phyloP scores from a whole-genome alignment of 225 moss, liverwort and hornwort genomes.

The Polytrichum formosum region DNA sequence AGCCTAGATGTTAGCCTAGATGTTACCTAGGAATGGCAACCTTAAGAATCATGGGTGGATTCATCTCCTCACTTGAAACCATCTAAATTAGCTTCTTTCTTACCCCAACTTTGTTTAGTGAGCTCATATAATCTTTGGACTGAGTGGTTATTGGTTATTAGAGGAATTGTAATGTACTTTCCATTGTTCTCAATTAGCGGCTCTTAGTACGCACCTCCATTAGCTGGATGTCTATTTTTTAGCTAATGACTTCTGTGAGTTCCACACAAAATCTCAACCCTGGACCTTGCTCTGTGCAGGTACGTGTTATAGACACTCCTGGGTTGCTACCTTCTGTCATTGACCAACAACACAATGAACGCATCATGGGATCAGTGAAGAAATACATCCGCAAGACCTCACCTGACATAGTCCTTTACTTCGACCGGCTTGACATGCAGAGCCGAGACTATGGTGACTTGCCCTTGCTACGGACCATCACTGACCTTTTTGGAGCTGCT shows the following conservation, averaged over 20 bases:
- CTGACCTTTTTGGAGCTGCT: conserved; percentile 60
- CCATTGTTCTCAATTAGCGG: too few relatives aligned
- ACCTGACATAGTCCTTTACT: conserved; percentile 64
- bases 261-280: too few relatives aligned
- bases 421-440: conserved; percentile 70
- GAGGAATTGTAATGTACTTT: neutral
- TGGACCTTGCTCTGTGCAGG: conserved; percentile 9
- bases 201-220: too few relatives aligned
- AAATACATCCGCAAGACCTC: conserved; percentile 47
- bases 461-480: conserved; percentile 57
- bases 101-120: neutral
- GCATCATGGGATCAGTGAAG: conserved; percentile 50
- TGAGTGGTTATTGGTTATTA: neutral
- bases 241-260: too few relatives aligned
- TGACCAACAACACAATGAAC: conserved; percentile 57
- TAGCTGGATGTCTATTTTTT: too few relatives aligned
- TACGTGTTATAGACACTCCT: conserved; percentile 65
- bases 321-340: conserved; percentile 51
- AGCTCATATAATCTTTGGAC: neutral
- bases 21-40: too few relatives aligned
- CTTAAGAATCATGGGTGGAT: too few relatives aligned
- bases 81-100: neutral
- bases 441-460: conserved; percentile 59
- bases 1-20: too few relatives aligned
- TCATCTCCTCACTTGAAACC: neutral